These are phyloP conservation scores for Sutorius australiensis DNA, from an alignment of 768 basidiomycete species.

Conservation along the genomic window DNA sequence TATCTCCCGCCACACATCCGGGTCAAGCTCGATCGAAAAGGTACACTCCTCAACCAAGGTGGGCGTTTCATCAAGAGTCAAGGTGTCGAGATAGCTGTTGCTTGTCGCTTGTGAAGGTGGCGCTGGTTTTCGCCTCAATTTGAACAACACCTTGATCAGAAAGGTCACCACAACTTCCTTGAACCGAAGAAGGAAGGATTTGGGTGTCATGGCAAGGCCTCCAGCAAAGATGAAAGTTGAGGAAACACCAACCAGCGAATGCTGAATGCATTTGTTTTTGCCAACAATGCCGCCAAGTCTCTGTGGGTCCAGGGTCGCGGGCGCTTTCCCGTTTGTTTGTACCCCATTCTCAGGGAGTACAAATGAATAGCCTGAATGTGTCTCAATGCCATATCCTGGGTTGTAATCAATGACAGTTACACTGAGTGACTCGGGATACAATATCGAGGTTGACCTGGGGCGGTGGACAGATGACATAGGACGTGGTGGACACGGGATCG, in stretches of 20 bases:
- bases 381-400: neutral
- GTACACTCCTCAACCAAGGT: neutral
- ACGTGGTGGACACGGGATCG: no score
- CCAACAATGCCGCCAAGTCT: no score
- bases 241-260: neutral
- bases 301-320: neutral
- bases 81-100: neutral
- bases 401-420: neutral
- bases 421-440: neutral
- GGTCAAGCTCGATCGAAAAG: neutral
- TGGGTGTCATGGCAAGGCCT: neutral
- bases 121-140: neutral
- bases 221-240: neutral
- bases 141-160: neutral
- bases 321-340: neutral
- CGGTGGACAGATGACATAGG: no score
- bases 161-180: neutral
- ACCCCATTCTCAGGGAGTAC: no score
- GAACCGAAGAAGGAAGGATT: neutral
- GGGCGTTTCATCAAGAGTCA: neutral
- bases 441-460: no score
- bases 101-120: neutral
- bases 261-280: neutral
- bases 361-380: no score
- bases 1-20: conserved; percentile 5